These are phyloP conservation scores for Pythium monospermum DNA, from an alignment of 352 stramenopile genomes.

Conservation along the genomic window DNA sequence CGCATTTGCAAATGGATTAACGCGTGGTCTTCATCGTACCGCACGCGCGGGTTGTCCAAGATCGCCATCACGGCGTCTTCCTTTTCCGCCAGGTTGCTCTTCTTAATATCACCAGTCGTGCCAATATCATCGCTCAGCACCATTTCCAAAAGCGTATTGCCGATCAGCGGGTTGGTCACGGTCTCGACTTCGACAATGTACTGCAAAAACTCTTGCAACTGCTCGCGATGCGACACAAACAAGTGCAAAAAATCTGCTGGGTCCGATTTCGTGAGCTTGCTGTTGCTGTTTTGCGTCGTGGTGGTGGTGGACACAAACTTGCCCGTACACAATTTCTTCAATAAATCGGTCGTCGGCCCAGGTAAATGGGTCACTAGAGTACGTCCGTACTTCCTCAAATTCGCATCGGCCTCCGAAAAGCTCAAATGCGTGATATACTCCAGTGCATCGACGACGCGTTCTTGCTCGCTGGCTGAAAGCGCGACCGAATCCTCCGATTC, in stretches of 20 bases:
- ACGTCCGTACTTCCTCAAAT: constrained; percentile 86
- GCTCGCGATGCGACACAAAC: constrained; percentile 88
- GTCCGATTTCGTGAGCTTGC: constrained; percentile 65
- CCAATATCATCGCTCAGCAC: constrained; percentile 69
- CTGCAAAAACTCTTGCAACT: constrained; percentile 86
- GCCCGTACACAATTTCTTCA: constrained; percentile 88
- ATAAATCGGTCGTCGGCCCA: constrained; percentile 82
- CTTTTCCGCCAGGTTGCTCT: constrained; percentile 47
- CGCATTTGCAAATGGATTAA: constrained; percentile 92
- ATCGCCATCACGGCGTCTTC: constrained; percentile 83
- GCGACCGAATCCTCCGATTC: constrained; percentile 68
- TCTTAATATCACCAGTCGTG: constrained; percentile 30
- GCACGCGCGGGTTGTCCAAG: constrained; percentile 86
- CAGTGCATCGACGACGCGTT: constrained; percentile 84
- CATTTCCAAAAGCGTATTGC: constrained; percentile 88
- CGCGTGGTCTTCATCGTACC: constrained; percentile 92
- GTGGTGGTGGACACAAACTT: no score
- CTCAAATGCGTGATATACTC: constrained; percentile 87
- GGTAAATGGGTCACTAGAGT: constrained; percentile 86
- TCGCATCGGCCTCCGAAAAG: constrained; percentile 81
- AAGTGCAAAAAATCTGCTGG: constrained; percentile 88
- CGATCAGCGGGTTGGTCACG: constrained; percentile 84
- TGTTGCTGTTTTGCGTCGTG: no score
- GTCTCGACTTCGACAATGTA: constrained; percentile 88
- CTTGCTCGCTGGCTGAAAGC: constrained; percentile 69